Percentiles rank a stretch among this genome's conserved stretches.
Conservation (phyloP, 805 yeast species). For the Saccharomycopsis fermentans region DNA sequence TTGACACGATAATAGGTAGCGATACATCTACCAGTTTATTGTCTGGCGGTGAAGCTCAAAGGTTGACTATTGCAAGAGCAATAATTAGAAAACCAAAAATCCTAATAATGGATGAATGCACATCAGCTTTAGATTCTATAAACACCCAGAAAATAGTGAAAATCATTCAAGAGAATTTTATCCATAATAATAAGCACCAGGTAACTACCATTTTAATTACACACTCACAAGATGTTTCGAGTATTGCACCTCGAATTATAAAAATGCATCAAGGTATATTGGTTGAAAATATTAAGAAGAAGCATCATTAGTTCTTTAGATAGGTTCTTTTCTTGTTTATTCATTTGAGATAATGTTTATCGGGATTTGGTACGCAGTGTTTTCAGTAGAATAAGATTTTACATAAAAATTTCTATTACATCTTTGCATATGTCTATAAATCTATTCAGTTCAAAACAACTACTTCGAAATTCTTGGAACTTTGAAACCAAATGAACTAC, state of each 20-base stretch:
- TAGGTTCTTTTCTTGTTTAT: not conserved
- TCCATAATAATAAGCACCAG: slow-evolving; percentile 25
- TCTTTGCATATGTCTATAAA: not conserved
- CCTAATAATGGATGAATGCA: slow-evolving; percentile 72
- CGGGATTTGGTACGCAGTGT: not conserved
- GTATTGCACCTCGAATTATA: slow-evolving; percentile 40
- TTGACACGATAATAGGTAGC: slow-evolving; percentile 47
- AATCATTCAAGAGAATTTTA: slow-evolving; percentile 33
- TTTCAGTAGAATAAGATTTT: not conserved
- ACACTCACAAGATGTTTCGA: slow-evolving; percentile 63
- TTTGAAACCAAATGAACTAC: slow-evolving; percentile 43
- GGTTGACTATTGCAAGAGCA: slow-evolving; percentile 79
- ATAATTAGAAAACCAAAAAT: slow-evolving; percentile 62
- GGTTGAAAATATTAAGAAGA: not conserved
- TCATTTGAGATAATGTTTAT: not conserved
- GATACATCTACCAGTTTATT: slow-evolving; percentile 29
- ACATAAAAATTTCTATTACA: not conserved
- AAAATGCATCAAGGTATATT: slow-evolving; percentile 40
- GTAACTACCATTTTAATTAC: slow-evolving; percentile 55
- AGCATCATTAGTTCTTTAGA: not conserved
- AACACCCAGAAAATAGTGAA: slow-evolving; percentile 42
- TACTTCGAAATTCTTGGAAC: slow-evolving; percentile 28
- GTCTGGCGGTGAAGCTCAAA: slow-evolving; percentile 88
- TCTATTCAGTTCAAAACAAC: not conserved
- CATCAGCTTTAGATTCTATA: slow-evolving; percentile 72